These are phyloP conservation scores for Boletales sp. DNA, from an alignment of 768 basidiomycete species.

Conservation along the genomic window DNA sequence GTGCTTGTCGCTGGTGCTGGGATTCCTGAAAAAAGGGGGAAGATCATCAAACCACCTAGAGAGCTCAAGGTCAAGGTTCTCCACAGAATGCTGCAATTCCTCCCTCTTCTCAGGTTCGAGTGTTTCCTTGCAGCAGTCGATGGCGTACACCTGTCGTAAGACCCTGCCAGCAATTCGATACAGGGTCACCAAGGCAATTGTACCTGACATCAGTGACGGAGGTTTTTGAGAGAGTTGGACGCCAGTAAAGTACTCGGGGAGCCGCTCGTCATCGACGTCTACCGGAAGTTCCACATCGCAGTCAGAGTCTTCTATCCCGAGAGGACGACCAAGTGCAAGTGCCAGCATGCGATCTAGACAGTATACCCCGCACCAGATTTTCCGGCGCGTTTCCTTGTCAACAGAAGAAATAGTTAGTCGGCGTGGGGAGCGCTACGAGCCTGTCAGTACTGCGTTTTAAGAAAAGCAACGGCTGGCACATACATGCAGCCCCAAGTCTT, in stretches of 20 bases:
- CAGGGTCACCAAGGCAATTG: conserved; percentile 67
- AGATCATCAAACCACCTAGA: conserved; percentile 82
- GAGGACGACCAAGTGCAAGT: conserved; percentile 81
- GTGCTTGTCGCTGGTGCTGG: conserved; percentile 71
- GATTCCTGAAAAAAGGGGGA: conserved; percentile 70
- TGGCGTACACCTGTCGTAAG: conserved; percentile 76
- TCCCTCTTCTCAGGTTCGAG: conserved; percentile 70
- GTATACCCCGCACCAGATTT: conserved; percentile 95
- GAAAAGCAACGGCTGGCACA: conserved; percentile 29
- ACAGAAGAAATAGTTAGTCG: conserved; percentile 64
- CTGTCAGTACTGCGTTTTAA: conserved; percentile 13
- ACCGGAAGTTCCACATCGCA: conserved; percentile 87
- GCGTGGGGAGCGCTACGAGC: conserved; percentile 71
- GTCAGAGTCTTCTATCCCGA: conserved; percentile 86
- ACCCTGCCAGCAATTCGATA: conserved; percentile 86
- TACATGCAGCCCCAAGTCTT: conserved; percentile 91
- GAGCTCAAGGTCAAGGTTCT: conserved; percentile 71
- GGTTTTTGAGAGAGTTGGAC: conserved; percentile 51
- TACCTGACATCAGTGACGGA: conserved; percentile 78
- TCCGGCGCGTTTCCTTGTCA: conserved; percentile 85
- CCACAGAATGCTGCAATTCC: conserved; percentile 76
- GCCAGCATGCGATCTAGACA: conserved; percentile 90
- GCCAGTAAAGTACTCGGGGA: conserved; percentile 70
- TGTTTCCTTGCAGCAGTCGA: conserved; percentile 73
- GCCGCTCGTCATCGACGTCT: conserved; percentile 76